Evolutionary conservation across 176 grass and related monocot species (phyloP), one percentile per base, ranked within the genome.

Genomic region (Melocanna baccifera): DNA sequence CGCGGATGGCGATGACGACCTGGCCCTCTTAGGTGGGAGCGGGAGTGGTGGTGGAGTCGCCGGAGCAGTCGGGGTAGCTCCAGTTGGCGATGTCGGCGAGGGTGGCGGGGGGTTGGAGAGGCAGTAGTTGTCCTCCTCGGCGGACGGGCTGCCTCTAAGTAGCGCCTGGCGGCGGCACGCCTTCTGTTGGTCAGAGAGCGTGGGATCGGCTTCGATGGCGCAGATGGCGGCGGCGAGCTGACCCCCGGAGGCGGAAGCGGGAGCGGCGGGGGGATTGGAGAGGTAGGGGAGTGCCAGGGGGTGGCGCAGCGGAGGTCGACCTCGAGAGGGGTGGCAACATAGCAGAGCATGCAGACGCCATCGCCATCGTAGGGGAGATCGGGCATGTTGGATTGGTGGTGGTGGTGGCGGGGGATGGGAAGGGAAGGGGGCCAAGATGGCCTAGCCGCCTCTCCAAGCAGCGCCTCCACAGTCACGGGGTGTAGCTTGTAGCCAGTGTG

Each of bases 281-380:
- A 98, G 89, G 76, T 92, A 98, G 91, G 92, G 13, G 86, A 90
- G 89, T 98, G 96, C 96, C 96, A 98, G 0, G 92, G 92, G 37
- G 96, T 93, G 40, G 88, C 91, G 85, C 96, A 98, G 71, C 85
- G 55, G 18, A 91, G 50, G 28, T 98, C 96, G 1, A 88, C 88
- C 86, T 89, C 94, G 11, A 86, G 66, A n/a, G 85, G 85, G 0
- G 40, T 3, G 51, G 77, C 62, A 2, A 62, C 79, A 53, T 75
- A 73, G 92, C 95, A 98, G 2, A 82, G 83, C 92, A 98, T 95
- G 85, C 95, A 98, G 32, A 88, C 80, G 43, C 92, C 95, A 10
- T 98, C 95, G 11, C 95, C 95, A 72, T 98, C 92, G 85, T 89
- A 95, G 14, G 95, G 95, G 62, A 98, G 93, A 71, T 98, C 87